Percentiles rank a stretch among this genome's conserved stretches.
These are phyloP conservation scores for Penicillium thymicola DNA, from an alignment of 2,329 filamentous ascomycete species.

Conservation along the genomic window DNA sequence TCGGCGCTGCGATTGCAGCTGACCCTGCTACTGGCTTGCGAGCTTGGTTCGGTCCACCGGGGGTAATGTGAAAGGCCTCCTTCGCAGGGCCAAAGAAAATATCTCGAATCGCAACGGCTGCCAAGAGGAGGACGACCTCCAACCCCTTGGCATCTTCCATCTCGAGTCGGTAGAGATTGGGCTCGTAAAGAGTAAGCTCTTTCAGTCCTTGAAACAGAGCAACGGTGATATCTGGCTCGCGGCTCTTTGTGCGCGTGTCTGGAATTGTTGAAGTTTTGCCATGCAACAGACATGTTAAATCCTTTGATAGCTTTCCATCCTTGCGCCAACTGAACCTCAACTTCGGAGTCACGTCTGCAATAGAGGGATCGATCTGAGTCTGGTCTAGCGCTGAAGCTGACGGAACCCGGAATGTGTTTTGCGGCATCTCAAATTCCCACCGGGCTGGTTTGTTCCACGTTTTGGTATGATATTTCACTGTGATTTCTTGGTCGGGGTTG, in stretches of 20 bases:
- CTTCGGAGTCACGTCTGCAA: conserved; percentile 61
- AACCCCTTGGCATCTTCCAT: conserved; percentile 92
- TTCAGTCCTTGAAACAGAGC: conserved; percentile 74
- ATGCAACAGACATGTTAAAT: conserved; percentile 83
- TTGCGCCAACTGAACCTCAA: conserved; percentile 85
- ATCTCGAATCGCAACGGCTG: conserved; percentile 60
- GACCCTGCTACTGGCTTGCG: neutral
- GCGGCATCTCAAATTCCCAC: conserved; percentile 92
- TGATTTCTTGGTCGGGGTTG: conserved; percentile 82
- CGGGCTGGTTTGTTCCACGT: conserved; percentile 75
- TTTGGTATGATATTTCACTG: conserved; percentile 64
- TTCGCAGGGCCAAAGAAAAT: conserved; percentile 62
- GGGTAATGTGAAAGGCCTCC: conserved; percentile 72
- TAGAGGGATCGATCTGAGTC: conserved; percentile 60
- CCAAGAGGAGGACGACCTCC: conserved; percentile 71
- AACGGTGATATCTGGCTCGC: conserved; percentile 94
- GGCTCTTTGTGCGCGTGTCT: conserved; percentile 69
- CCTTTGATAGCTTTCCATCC: conserved; percentile 79
- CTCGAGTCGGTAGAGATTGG: conserved; percentile 84
- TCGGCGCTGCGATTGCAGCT: neutral
- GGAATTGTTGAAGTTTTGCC: conserved; percentile 65
- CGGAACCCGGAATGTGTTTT: conserved; percentile 76
- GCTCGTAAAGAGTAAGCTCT: conserved; percentile 87
- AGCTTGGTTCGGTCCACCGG: conserved; percentile 3
- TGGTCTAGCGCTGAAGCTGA: conserved; percentile 76